phyloP scores from a whole-genome alignment of 495 filamentous ascomycete species.

The Xylaria bambusicola region DNA sequence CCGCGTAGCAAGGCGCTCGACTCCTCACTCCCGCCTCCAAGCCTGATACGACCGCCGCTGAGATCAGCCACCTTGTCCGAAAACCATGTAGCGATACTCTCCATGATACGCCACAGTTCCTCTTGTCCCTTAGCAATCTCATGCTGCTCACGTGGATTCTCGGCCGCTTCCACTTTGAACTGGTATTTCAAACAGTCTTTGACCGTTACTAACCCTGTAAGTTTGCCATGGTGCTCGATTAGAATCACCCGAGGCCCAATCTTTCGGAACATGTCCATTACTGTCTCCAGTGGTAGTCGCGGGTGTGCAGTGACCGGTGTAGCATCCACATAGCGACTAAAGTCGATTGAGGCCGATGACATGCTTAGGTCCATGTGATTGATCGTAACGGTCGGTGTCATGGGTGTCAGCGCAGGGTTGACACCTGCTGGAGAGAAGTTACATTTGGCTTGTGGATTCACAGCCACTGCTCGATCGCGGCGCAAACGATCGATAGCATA shows the following conservation, averaged over 20 bases:
- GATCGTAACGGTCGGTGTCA: conserved; percentile 65
- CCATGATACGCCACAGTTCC: conserved; percentile 67
- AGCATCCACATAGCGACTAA: conserved; percentile 84
- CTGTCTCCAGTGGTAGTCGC: conserved; percentile 88
- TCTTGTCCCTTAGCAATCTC: conserved; percentile 59
- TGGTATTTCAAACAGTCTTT: conserved; percentile 98
- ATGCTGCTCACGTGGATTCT: conserved; percentile 64
- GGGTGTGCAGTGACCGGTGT: conserved; percentile 92
- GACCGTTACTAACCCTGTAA: conserved; percentile 86
- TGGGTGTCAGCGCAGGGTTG: conserved; percentile 47
- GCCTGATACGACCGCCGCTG: conserved; percentile 51
- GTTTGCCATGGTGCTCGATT: conserved; percentile 82
- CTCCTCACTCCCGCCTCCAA: conserved; percentile 31
- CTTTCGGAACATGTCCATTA: conserved; percentile 99
- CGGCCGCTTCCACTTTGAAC: conserved; percentile 91
- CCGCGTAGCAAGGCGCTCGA: conserved; percentile 24
- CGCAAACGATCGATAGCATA: conserved; percentile 90
- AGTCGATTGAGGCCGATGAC: conserved; percentile 69
- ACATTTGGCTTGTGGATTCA: conserved; percentile 66
- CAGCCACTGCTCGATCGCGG: conserved; percentile 67
- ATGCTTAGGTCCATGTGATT: conserved; percentile 35
- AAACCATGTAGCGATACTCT: conserved; percentile 57
- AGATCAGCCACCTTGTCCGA: conserved; percentile 50
- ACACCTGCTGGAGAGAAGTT: conserved; percentile 71
- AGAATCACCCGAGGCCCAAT: conserved; percentile 93